Base-by-base conservation (phyloP, 345 rosid genomes). In the Rhizophora mangle region DNA sequence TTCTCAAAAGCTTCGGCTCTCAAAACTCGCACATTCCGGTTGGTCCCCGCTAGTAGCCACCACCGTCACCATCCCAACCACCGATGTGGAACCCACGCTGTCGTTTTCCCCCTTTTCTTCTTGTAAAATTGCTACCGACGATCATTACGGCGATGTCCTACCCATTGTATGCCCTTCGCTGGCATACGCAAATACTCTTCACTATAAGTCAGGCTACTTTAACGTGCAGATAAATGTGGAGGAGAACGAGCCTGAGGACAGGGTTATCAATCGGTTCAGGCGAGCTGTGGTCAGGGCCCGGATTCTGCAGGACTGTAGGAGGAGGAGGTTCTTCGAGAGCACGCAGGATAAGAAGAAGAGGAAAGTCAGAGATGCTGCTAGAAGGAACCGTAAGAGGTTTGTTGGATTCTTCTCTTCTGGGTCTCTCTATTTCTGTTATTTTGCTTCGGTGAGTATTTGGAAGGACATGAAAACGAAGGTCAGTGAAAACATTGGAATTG, bases 191-290 rank as follows among this genome's bases (percentile, higher is more conserved):
- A 80, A 74, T 76, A 66, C 76, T 30, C 54, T 77, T n/a, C 68
- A 31, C 69, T 73, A 56, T 74, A 79, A 74, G 52, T 79, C 83
- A 19, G 66, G 67, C 29, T 55, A 22, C 6, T 79, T 73, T 43
- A 82, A 82, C 64, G 79, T 72, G 61, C 75, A 77, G 80, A 69
- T 79, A 6, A 51, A 68, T 1, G 81, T 76, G 66, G 72, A 39
- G 0, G 85, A 79, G 51, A 62, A 74, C 75, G 83, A 82, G 75
- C 57, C 85, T 4, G 85, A 79, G 78, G 85, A 82, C 60, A 69
- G 71, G 47, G 34, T 79, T 65, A 19, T 82, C 49, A 59, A 47
- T 8, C 73, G 80, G 73, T 79, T 82, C 78, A 66, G 72, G 57
- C 63, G 74, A 47, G 78, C 70, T 63, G 83, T 77, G 10, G 15